phyloP scores from a whole-genome alignment of 805 yeast genomes.

The Blastobotrys robertii region DNA sequence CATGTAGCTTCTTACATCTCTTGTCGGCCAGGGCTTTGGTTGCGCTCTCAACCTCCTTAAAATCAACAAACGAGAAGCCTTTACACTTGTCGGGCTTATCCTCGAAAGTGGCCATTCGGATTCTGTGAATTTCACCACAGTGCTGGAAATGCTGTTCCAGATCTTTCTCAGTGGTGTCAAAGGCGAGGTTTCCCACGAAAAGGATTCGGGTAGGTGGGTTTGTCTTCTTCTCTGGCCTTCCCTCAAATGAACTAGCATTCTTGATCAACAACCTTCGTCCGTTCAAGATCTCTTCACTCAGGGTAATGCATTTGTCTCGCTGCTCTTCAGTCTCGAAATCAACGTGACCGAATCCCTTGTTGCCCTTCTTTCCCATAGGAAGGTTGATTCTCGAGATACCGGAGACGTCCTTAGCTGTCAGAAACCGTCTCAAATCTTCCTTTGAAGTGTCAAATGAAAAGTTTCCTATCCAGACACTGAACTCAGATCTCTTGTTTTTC shows the following conservation, averaged over 20 bases:
- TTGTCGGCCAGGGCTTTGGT: constrained; percentile 72
- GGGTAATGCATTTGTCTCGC: constrained; percentile 48
- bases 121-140: constrained; percentile 75
- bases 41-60: constrained; percentile 70
- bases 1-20: constrained; percentile 52
- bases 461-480: constrained; percentile 93
- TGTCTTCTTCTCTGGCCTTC: constrained; percentile 62
- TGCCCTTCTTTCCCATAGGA: constrained; percentile 54
- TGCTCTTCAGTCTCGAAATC: constrained; percentile 60
- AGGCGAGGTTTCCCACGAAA: constrained; percentile 88
- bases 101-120: constrained; percentile 97
- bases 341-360: constrained; percentile 80
- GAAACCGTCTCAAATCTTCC: constrained; percentile 59
- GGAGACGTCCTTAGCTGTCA: constrained; percentile 46
- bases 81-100: constrained; percentile 86
- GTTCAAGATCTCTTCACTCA: constrained; percentile 65
- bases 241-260: constrained; percentile 70
- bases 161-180: constrained; percentile 77
- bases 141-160: constrained; percentile 77
- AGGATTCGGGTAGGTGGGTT: constrained; percentile 84
- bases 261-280: constrained; percentile 85
- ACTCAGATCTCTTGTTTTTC: constrained; percentile 29
- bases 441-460: constrained; percentile 72
- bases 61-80: constrained; percentile 91
- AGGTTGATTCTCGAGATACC: constrained; percentile 70